Evolutionary conservation across 352 stramenopile species (phyloP).

Genomic region (Thraustotheca clavata): DNA sequence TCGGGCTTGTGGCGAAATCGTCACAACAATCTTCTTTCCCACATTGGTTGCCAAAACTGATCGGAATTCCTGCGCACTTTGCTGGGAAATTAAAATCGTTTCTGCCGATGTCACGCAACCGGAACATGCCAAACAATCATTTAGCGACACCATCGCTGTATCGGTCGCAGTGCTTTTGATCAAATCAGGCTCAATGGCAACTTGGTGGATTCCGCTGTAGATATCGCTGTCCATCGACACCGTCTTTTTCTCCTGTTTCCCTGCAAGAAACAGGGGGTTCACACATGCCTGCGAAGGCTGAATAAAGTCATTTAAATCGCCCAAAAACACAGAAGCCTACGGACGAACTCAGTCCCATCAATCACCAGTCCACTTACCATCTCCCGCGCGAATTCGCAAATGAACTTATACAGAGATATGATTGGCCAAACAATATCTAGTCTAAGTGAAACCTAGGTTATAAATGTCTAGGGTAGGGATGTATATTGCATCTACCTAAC

Average conservation of each 20-base stretch:
- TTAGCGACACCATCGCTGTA: constrained; percentile 90
- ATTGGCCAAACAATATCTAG: too few species aligned
- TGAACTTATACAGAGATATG: too few species aligned
- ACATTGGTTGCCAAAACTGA: constrained; percentile 37
- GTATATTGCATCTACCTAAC: too few species aligned
- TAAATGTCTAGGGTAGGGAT: too few species aligned
- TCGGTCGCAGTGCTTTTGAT: constrained; percentile 67
- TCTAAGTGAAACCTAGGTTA: too few species aligned
- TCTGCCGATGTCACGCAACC: constrained; percentile 97
- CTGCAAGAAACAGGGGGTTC: constrained; percentile 87
- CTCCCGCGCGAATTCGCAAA: too few species aligned
- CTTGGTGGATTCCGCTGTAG: constrained; percentile 28
- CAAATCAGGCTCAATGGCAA: constrained; percentile 51
- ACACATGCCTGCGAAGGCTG: constrained; percentile 89
- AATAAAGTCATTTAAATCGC: constrained; percentile 93
- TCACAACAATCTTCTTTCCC: constrained; percentile 71
- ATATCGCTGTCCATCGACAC: constrained; percentile 76
- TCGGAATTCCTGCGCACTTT: constrained; percentile 88
- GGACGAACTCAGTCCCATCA: too few species aligned
- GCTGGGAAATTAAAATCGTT: constrained; percentile 96
- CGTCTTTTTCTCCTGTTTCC: constrained; percentile 38
- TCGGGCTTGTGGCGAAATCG: constrained; percentile 80
- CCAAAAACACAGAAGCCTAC: constrained; percentile 88
- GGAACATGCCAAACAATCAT: constrained; percentile 95
- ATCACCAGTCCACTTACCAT: too few species aligned